phyloP scores from a whole-genome alignment of 345 rosid genomes.

The Litchi chinensis region DNA sequence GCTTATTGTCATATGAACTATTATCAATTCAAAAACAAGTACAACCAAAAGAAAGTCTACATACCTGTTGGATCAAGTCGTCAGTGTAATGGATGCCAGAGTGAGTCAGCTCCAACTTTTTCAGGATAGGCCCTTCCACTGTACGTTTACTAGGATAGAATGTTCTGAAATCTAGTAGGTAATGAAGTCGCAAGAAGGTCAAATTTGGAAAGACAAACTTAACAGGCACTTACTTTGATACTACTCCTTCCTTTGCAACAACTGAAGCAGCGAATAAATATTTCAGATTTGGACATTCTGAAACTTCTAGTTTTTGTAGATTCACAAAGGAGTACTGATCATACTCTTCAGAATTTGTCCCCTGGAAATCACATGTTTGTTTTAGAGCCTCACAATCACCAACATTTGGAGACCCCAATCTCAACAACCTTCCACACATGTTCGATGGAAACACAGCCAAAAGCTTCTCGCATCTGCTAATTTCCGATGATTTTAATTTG shows the following conservation, averaged over 20 bases:
- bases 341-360: background rate
- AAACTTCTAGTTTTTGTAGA: background rate
- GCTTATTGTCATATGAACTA: background rate
- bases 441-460: too few species aligned
- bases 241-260: conserved; percentile 18
- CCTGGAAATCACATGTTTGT: background rate
- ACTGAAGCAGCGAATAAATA: background rate
- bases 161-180: conserved; percentile 6
- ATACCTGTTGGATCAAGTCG: conserved; percentile 10
- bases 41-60: too few species aligned
- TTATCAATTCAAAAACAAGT: background rate
- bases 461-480: background rate
- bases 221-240: background rate
- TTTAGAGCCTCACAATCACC: background rate
- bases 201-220: conserved; percentile 27
- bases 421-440: background rate
- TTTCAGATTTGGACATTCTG: background rate
- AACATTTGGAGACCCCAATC: background rate
- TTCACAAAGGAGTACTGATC: background rate
- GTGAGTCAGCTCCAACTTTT: background rate
- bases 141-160: conserved; percentile 27
- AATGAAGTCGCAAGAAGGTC: background rate
- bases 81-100: background rate
- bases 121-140: conserved; percentile 22
- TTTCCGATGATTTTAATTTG: background rate